phyloP scores from a whole-genome alignment of 176 grass and related monocot genomes.

The Musa beccarii region DNA sequence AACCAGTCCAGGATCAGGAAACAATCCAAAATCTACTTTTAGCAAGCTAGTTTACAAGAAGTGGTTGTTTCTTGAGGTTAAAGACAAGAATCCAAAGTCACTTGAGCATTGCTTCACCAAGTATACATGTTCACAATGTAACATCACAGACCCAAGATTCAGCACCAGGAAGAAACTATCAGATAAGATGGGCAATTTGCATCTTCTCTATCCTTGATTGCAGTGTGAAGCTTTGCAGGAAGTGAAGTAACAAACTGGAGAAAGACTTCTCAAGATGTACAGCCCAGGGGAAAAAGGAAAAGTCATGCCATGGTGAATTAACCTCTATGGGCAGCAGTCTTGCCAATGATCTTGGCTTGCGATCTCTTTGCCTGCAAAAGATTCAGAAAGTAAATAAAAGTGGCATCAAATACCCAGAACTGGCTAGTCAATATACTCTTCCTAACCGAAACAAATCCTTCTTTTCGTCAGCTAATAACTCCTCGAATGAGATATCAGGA shows the following conservation, averaged over 20 bases:
- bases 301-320: too few relatives aligned
- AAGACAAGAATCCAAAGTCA: too few relatives aligned
- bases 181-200: not conserved
- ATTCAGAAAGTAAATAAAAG: not conserved
- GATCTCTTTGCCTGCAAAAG: constrained; percentile 44
- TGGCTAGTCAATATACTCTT: not conserved
- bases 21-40: too few relatives aligned
- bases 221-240: not conserved
- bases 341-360: constrained; percentile 38
- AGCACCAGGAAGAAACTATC: too few relatives aligned
- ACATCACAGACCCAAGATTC: too few relatives aligned
- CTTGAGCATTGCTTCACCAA: too few relatives aligned
- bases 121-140: too few relatives aligned
- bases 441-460: constrained; percentile 63
- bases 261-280: too few relatives aligned
- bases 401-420: not conserved
- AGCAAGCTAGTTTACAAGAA: too few relatives aligned
- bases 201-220: not conserved
- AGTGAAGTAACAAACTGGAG: not conserved
- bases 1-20: too few relatives aligned
- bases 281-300: not conserved
- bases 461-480: constrained; percentile 79
- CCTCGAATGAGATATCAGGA: constrained; percentile 78
- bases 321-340: not conserved
- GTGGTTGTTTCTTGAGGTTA: too few relatives aligned